These are phyloP conservation scores for Adansonia gregorii DNA, from an alignment of 441 rosid species.

Conservation along the genomic window DNA sequence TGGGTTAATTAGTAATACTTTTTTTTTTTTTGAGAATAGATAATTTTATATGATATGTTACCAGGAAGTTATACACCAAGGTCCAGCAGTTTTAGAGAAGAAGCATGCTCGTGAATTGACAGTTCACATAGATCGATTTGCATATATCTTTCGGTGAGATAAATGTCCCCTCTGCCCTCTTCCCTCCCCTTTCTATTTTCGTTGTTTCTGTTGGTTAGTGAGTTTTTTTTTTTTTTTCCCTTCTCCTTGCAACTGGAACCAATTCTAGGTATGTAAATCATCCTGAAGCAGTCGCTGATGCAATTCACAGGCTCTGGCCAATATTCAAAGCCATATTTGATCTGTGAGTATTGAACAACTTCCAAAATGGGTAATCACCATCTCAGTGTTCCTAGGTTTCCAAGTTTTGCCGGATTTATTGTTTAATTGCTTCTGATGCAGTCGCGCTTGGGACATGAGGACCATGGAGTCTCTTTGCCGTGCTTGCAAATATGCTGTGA, in stretches of 20 bases:
- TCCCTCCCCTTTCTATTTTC: neutral
- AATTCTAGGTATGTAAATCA: constrained; percentile 86
- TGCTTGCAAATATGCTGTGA: constrained; percentile 99
- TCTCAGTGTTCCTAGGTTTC: neutral
- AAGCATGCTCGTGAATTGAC: constrained; percentile 91
- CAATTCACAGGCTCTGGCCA: constrained; percentile 92
- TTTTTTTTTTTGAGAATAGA: constrained; percentile 29
- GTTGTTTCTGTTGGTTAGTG: constrained; percentile 18
- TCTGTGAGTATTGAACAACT: constrained; percentile 56
- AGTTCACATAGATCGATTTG: constrained; percentile 94
- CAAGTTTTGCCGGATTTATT: constrained; percentile 28
- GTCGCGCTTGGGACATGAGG: constrained; percentile 99
- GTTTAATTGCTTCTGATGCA: constrained; percentile 44
- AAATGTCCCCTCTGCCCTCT: neutral
- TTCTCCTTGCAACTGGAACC: constrained; percentile 35
- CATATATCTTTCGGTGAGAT: constrained; percentile 90
- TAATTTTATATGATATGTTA: constrained; percentile 31
- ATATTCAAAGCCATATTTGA: constrained; percentile 88
- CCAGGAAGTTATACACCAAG: constrained; percentile 79
- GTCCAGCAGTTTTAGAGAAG: constrained; percentile 80
- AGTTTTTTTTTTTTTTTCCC: constrained; percentile 25
- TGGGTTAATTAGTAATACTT: constrained; percentile 30
- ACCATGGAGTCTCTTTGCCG: constrained; percentile 99
- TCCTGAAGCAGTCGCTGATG: constrained; percentile 97
- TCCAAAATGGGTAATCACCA: constrained; percentile 6